phyloP scores from a whole-genome alignment of 2,329 filamentous ascomycete species.

The Fusarium nygamai region DNA sequence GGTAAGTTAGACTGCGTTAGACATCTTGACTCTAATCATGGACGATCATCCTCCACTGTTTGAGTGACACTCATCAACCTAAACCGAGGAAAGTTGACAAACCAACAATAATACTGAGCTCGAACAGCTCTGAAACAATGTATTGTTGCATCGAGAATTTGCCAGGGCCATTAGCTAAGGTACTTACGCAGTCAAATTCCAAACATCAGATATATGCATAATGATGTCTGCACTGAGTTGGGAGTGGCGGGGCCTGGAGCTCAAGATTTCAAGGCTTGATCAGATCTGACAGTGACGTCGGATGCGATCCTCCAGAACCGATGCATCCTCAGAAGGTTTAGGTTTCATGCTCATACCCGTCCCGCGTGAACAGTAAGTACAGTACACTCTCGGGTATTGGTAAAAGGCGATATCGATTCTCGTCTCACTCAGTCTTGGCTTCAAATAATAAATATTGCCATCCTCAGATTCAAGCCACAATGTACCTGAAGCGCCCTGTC shows the following conservation, averaged over 20 bases:
- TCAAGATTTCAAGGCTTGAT: slow-evolving; percentile 24
- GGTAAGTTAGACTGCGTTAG: background rate
- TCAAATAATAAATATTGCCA: background rate
- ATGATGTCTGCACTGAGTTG: background rate
- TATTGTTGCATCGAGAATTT: background rate
- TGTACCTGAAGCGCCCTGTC: slow-evolving; percentile 10
- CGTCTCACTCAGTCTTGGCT: background rate
- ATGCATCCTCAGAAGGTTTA: background rate
- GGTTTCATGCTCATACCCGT: slow-evolving; percentile 1
- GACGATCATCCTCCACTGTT: background rate
- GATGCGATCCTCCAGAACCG: background rate
- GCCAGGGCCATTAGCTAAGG: background rate
- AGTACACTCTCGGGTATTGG: background rate
- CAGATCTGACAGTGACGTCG: slow-evolving; percentile 13
- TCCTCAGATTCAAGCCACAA: slow-evolving; percentile 17
- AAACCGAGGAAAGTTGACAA: background rate
- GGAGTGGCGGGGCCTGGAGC: slow-evolving; percentile 6
- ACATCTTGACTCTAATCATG: background rate
- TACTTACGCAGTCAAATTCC: background rate
- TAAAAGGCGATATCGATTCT: background rate
- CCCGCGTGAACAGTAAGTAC: background rate
- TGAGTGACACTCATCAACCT: background rate
- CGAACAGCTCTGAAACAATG: background rate
- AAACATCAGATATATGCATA: background rate
- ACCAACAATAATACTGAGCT: background rate